Base-by-base conservation (phyloP, 805 yeast genomes). In the Tetrapisispora arboricola region DNA sequence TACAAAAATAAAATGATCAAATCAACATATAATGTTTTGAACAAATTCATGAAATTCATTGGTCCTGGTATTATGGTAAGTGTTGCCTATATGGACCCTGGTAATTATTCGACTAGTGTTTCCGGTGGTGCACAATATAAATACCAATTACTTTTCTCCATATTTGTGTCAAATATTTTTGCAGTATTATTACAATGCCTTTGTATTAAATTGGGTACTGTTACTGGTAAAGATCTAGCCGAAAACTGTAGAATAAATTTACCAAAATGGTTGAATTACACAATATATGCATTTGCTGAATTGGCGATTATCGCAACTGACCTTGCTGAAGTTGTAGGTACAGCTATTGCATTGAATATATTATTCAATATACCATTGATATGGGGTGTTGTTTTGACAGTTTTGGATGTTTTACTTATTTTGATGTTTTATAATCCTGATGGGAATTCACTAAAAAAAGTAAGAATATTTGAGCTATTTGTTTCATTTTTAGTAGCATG, bases 81-180 rank as follows among this genome's bases (percentile, higher is more conserved):
- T n/a, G 95, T 90, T 33, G 94, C 96, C 0, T 92, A 88, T 55
- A 85, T 92, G 86, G 97, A 90, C 55, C 97, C 98, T 0, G 98
- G 98, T 3, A 90, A 92, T 61, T 90, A 90, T 62, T 83, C 96
- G 11, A 85, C 96, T 1, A 92, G 92, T 31, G 95, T 90, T 13
- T 82, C 92, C 2, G 92, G 94, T 2, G 95, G 95, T 22, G 83
- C 95, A 7, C 80, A 83, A 33, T 84, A 80, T 58, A 76, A 81
- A 54, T 90, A 80, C 58, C 76, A 82, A 44, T 66, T 88, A 35
- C 63, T 90, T 21, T 87, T 86, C 58, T 76, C 87, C 15, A 72
- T 92, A n/a, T 68, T 87, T 33, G 60, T 88, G 21, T 81, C 95
- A 4, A 90, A 88, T 53, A 63, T 88, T 26, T 74, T 90, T 61